Evolutionary conservation across 2,329 filamentous ascomycete species (phyloP).

Genomic region (Immersiporthe knoxdaviesiana): DNA sequence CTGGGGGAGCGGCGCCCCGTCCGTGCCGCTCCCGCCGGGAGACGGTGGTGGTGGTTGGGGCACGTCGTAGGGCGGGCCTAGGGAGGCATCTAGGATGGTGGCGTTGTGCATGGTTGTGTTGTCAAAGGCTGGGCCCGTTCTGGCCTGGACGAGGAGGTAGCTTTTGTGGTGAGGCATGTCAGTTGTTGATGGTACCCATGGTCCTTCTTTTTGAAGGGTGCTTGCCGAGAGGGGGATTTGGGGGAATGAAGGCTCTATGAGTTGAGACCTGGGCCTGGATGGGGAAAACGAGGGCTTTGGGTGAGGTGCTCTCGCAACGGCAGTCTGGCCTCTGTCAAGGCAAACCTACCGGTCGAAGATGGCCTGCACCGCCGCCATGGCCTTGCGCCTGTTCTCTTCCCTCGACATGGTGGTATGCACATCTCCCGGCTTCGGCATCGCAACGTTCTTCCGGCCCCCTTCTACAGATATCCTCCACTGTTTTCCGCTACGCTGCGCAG

Average conservation of each 20-base stretch:
- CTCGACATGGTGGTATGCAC: constrained; percentile 3
- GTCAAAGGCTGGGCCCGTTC: constrained; percentile 32
- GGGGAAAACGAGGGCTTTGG: not conserved
- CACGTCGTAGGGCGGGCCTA: constrained; percentile 27
- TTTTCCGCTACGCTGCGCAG: not conserved
- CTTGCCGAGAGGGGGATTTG: no score
- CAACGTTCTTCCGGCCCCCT: not conserved
- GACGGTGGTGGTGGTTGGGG: not conserved
- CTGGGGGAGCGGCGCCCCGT: constrained; percentile 1
- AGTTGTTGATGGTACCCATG: not conserved
- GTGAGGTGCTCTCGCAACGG: not conserved
- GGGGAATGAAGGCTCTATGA: not conserved
- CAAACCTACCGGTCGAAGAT: constrained; percentile 28
- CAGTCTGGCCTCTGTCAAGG: not conserved
- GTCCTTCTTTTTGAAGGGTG: not conserved
- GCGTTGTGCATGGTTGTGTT: constrained; percentile 31
- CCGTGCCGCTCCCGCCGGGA: not conserved
- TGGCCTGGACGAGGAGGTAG: constrained; percentile 30
- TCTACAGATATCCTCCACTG: not conserved
- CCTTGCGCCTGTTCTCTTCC: constrained; percentile 25
- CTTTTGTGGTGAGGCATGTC: constrained; percentile 17
- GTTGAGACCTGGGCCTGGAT: not conserved
- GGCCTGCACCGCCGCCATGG: constrained; percentile 24
- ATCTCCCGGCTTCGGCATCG: constrained; percentile 15
- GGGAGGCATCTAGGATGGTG: constrained; percentile 37